Conservation (phyloP, 2,329 filamentous ascomycete genomes). For the Diplocarpon rosae region DNA sequence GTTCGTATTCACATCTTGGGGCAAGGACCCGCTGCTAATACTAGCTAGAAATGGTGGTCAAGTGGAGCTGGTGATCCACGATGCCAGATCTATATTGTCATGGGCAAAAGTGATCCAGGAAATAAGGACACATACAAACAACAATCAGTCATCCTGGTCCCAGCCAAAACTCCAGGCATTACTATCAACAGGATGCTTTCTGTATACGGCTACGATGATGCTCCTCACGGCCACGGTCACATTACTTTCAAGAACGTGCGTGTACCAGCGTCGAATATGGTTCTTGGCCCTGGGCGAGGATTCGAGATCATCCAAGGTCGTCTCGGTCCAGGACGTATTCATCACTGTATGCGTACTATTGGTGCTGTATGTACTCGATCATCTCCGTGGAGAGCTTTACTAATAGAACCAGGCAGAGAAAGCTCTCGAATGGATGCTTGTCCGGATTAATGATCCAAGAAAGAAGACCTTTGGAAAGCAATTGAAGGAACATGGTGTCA, state of each 20-base stretch:
- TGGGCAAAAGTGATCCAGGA: conserved; percentile 78
- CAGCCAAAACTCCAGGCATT: conserved; percentile 68
- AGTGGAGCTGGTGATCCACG: conserved; percentile 87
- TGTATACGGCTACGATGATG: conserved; percentile 94
- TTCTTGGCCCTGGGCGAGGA: conserved; percentile 84
- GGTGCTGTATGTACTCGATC: conserved; percentile 49
- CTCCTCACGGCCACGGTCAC: conserved; percentile 95
- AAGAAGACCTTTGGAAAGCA: conserved; percentile 89
- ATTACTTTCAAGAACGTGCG: conserved; percentile 83
- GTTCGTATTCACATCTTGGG: conserved; percentile 34
- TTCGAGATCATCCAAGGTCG: conserved; percentile 99
- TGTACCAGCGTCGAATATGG: conserved; percentile 71
- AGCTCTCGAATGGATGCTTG: conserved; percentile 89
- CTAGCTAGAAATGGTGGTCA: conserved; percentile 89
- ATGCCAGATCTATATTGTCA: conserved; percentile 89
- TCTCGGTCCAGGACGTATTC: conserved; percentile 88
- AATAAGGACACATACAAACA: conserved; percentile 75
- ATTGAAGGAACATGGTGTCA: conserved; percentile 81
- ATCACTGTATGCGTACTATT: conserved; percentile 94
- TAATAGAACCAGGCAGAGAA: conserved; percentile 55
- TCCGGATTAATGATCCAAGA: conserved; percentile 80
- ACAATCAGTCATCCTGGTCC: conserved; percentile 87
- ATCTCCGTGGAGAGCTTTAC: neutral
- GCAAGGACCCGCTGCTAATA: conserved; percentile 11
- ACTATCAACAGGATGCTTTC: conserved; percentile 89